Evolutionary conservation across 1,284 basidiomycete genomes (phyloP), one percentile per base, ranked within the genome.

Genomic region (Lentinula novae-zelandiae): DNA sequence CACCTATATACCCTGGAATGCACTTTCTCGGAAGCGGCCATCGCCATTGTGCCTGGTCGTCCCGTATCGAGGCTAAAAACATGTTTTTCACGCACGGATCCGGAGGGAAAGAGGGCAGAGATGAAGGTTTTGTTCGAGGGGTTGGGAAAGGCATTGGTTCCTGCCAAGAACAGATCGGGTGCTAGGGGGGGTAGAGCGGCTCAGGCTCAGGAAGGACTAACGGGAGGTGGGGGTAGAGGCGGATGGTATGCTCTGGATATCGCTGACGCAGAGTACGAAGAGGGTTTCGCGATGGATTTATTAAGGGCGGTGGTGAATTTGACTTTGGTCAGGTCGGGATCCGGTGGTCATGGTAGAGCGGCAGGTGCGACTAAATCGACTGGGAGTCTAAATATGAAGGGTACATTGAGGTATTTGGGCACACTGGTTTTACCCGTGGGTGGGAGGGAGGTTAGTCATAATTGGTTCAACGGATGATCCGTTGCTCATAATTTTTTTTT

Each of bases 21-120:
- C 70, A 85, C 85, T 2, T 87, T 86, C 69, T 74, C 80, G 27
- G 85, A 86, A 71, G 86, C 85, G 0, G 85, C 82, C 3, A 73
- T 75, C 52, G 74, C 76, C 8, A 72, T 87, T 13, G 76, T 82
- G n/a, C 84, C 85, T 1, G 74, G 74, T 12, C 75, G 86, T 1
- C 84, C 86, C 3, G 71, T 88, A 49, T 76, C 78, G 1, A 81
- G 79, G 58, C 75, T 88, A 62, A 88, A 88, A 69, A 86, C 86
- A n/a, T 87, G 85, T 66, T 84, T 88, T 69, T 86, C 86, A 22
- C 75, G 75, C 58, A 74, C 80, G n/a, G 74, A 75, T 58, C 59
- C 72, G 2, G 66, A 65, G 7, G 81, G 79, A 42, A 86, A 86
- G 71, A 75, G 76, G 31, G 72, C 72, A 2, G 86, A 88, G 67